These are phyloP conservation scores for Ophiostoma pallidulum DNA, from an alignment of 2,329 filamentous ascomycete species.

Conservation along the genomic window DNA sequence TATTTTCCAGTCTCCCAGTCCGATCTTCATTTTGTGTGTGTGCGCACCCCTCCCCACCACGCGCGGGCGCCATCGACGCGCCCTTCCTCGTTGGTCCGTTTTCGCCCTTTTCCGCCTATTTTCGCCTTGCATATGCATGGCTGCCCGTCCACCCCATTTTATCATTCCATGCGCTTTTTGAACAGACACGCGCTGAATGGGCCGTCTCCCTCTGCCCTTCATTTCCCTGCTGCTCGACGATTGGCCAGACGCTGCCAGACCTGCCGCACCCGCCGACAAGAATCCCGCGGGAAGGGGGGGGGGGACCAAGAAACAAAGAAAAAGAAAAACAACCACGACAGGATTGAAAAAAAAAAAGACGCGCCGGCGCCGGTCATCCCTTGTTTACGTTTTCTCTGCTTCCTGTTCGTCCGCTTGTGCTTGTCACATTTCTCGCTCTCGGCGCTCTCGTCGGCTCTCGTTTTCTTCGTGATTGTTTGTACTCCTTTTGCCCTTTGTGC, in stretches of 20 bases:
- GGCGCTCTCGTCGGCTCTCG: no score
- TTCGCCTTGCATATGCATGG: slow-evolving; percentile 11
- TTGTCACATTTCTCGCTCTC: not conserved
- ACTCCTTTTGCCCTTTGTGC: not conserved
- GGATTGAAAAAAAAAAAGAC: not conserved
- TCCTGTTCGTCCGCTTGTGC: not conserved
- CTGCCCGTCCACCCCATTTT: no score
- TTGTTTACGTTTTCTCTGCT: slow-evolving; percentile 6
- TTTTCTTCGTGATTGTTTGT: not conserved
- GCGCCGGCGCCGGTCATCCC: not conserved
- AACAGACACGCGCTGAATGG: not conserved
- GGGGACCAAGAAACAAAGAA: not conserved
- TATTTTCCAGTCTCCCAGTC: no score
- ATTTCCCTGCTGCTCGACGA: not conserved
- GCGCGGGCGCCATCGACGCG: no score
- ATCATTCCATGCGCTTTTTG: not conserved
- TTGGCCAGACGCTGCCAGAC: not conserved
- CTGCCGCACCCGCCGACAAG: not conserved
- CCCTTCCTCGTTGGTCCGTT: no score
- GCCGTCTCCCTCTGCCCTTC: not conserved
- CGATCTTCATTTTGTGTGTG: no score
- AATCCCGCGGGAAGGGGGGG: no score
- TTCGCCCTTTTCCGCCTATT: no score
- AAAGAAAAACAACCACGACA: not conserved
- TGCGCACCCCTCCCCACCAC: no score